Evolutionary conservation across 2,329 filamentous ascomycete genomes (phyloP).

Genomic region (Ophiostoma montium): DNA sequence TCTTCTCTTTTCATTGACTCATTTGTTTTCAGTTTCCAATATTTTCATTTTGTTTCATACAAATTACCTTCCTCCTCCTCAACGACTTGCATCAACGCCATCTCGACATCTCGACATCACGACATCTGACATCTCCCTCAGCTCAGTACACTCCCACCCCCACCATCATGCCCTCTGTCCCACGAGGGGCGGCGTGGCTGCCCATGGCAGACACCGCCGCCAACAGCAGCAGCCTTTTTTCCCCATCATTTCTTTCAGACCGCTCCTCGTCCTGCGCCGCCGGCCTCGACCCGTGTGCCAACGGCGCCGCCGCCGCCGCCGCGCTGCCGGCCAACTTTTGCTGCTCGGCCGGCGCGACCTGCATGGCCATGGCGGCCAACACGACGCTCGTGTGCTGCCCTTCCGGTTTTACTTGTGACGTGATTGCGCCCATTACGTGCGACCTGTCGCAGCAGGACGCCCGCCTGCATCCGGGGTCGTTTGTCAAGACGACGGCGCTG

Average conservation of each 20-base stretch:
- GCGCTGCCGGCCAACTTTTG: slow-evolving; percentile 52
- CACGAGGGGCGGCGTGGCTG: slow-evolving; percentile 20
- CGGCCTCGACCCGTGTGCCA: slow-evolving; percentile 37
- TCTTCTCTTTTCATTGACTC: not conserved
- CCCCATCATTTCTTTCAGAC: not conserved
- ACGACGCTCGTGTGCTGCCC: slow-evolving; percentile 63
- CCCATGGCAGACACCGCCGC: slow-evolving; percentile 22
- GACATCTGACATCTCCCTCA: too few relatives aligned
- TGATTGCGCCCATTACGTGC: slow-evolving; percentile 51
- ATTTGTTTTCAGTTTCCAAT: not conserved
- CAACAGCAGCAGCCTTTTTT: slow-evolving; percentile 7
- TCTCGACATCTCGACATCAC: not conserved
- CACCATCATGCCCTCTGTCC: not conserved
- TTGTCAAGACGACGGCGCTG: slow-evolving; percentile 53
- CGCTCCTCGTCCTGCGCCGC: slow-evolving; percentile 13
- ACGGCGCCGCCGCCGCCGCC: too few relatives aligned
- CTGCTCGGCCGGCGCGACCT: slow-evolving; percentile 40
- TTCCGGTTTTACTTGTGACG: slow-evolving; percentile 37
- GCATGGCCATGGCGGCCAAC: slow-evolving; percentile 45
- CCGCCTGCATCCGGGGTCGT: slow-evolving; percentile 37
- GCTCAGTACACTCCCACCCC: not conserved
- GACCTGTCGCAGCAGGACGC: slow-evolving; percentile 50
- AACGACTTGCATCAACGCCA: not conserved
- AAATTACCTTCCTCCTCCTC: not conserved
- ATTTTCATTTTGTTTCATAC: not conserved